A percentile compares a stretch with the other conserved stretches of the same genome.
Conservation (phyloP, 208 protist genomes). For the Entamoeba nuttalli region DNA sequence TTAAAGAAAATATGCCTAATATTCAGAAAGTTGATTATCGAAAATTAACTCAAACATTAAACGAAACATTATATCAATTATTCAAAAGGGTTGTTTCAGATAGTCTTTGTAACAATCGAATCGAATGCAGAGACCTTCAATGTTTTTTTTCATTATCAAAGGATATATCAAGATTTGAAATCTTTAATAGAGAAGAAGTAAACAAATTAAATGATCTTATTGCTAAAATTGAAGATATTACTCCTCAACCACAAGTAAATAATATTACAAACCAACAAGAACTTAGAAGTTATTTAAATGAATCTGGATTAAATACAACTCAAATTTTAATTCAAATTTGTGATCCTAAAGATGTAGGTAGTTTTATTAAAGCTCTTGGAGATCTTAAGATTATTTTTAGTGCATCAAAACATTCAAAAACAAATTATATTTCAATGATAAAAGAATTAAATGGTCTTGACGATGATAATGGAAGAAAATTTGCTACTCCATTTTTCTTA, state of each 20-base stretch:
- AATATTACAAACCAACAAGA: neutral
- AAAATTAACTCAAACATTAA: too few species aligned
- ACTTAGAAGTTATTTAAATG: neutral
- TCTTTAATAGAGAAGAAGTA: neutral
- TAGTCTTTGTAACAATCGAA: too few species aligned
- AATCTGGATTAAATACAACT: neutral
- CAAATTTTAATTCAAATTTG: neutral
- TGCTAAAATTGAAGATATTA: neutral
- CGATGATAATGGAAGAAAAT: neutral
- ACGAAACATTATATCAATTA: too few species aligned
- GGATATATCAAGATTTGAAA: neutral
- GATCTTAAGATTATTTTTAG: neutral
- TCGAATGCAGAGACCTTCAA: too few species aligned
- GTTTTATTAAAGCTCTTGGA: neutral
- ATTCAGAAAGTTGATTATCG: too few species aligned
- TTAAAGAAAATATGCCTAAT: too few species aligned
- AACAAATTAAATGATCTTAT: neutral
- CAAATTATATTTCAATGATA: neutral
- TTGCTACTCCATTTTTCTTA: neutral
- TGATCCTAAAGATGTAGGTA: neutral
- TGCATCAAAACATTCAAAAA: neutral
- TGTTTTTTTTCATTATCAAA: too few species aligned
- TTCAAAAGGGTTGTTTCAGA: too few species aligned
- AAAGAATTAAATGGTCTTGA: neutral
- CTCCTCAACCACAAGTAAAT: neutral